Evolutionary conservation across 306 rosid species (phyloP).

Genomic region (Urtica urens): DNA sequence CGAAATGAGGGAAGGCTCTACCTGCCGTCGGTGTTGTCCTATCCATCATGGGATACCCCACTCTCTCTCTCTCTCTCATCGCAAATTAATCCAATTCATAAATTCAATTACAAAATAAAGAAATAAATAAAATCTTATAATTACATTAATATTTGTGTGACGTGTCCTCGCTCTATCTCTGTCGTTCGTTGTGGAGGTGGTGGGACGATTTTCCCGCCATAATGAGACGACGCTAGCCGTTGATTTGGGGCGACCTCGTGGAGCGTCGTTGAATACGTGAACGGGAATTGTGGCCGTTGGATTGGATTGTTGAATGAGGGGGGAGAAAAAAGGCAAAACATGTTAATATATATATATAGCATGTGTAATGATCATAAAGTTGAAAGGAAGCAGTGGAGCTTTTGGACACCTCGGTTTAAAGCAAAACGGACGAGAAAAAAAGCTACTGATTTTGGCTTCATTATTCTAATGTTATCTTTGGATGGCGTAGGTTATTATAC

Average conservation of each 20-base stretch:
- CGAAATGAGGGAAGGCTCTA: conserved; percentile 24
- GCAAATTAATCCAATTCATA: no score
- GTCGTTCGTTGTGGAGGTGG: neutral
- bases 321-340: neutral
- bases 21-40: conserved; percentile 82
- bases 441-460: neutral
- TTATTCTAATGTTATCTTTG: neutral
- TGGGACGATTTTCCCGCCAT: conserved; percentile 48
- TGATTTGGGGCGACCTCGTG: conserved; percentile 5
- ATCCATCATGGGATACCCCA: conserved; percentile 26
- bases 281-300: conserved; percentile 13
- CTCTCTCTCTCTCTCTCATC: conserved; percentile 6
- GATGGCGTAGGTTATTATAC: neutral
- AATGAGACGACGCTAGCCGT: conserved; percentile 19
- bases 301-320: conserved; percentile 6
- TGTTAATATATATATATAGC: conserved; percentile 24
- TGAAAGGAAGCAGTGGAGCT: conserved; percentile 21
- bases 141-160: neutral
- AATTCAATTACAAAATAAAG: no score
- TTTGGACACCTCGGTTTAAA: conserved; percentile 20
- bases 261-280: conserved; percentile 14
- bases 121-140: neutral
- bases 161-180: conserved; percentile 8
- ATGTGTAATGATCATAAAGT: conserved; percentile 44
- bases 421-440: conserved; percentile 6